phyloP scores from a whole-genome alignment of 2,329 filamentous ascomycete genomes.

The Fusarium mangiferae region DNA sequence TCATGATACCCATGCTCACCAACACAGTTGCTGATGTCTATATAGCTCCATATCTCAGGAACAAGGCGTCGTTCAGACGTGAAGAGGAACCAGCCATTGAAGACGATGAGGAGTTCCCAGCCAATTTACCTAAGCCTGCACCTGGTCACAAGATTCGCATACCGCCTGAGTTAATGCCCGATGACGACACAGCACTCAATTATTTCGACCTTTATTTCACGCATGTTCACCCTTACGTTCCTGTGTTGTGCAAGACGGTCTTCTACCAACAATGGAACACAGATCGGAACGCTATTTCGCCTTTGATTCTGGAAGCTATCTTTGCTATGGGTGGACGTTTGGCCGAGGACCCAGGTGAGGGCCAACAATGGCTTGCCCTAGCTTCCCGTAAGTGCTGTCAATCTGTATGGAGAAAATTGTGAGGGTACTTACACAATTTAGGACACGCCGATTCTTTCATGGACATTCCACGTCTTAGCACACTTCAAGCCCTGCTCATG shows the following conservation, averaged over 20 bases:
- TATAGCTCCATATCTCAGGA: constrained; percentile 84
- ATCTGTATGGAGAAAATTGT: background rate
- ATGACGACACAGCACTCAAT: constrained; percentile 80
- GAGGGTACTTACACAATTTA: constrained; percentile 50
- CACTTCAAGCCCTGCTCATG: constrained; percentile 88
- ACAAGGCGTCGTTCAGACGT: constrained; percentile 61
- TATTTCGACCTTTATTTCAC: constrained; percentile 93
- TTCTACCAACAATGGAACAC: constrained; percentile 93
- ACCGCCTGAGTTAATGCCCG: constrained; percentile 91
- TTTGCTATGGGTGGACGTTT: constrained; percentile 89
- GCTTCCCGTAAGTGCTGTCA: constrained; percentile 72
- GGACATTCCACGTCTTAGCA: constrained; percentile 89
- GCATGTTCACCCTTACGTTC: constrained; percentile 92
- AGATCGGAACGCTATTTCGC: constrained; percentile 85
- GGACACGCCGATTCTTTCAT: constrained; percentile 94
- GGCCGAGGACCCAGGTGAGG: constrained; percentile 83
- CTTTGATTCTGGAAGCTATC: constrained; percentile 86
- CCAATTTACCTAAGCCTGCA: constrained; percentile 72
- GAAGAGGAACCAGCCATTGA: constrained; percentile 73
- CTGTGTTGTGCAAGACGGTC: constrained; percentile 82
- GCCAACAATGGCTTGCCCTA: constrained; percentile 91
- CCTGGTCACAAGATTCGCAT: constrained; percentile 85
- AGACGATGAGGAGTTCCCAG: constrained; percentile 80
- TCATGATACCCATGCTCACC: background rate
- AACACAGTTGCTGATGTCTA: constrained; percentile 1